Evolutionary conservation across 352 stramenopile species (phyloP).

Genomic region (Phytophthora crassamura): DNA sequence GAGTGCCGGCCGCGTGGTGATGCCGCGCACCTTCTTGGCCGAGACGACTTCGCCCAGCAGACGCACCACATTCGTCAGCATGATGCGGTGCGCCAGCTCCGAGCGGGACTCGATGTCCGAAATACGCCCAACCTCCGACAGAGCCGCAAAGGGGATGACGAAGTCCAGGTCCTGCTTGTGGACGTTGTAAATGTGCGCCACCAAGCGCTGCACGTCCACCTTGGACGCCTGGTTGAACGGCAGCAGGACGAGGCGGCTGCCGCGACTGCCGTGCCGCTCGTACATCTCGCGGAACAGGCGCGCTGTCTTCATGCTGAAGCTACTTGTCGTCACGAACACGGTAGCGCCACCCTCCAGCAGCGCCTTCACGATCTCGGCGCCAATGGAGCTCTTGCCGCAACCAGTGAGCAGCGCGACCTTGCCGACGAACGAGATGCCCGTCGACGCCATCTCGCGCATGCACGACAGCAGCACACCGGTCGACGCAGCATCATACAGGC

Average conservation of each 20-base stretch:
- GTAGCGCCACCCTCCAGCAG: slow-evolving; percentile 87
- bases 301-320: slow-evolving; percentile 66
- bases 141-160: slow-evolving; percentile 87
- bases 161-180: slow-evolving; percentile 89
- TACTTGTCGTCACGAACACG: slow-evolving; percentile 88
- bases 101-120: slow-evolving; percentile 79
- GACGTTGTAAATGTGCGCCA: slow-evolving; percentile 85
- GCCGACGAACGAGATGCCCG: slow-evolving; percentile 85
- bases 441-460: slow-evolving; percentile 88
- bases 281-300: slow-evolving; percentile 82
- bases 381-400: slow-evolving; percentile 88
- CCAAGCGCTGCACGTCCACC: slow-evolving; percentile 70
- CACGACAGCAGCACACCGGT: slow-evolving; percentile 80
- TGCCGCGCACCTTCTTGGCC: slow-evolving; percentile 74
- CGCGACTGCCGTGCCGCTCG: slow-evolving; percentile 83
- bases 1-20: slow-evolving; percentile 78
- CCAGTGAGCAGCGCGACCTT: slow-evolving; percentile 90
- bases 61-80: slow-evolving; percentile 89
- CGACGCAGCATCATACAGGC: slow-evolving; percentile 82
- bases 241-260: slow-evolving; percentile 80
- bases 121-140: slow-evolving; percentile 84
- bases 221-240: slow-evolving; percentile 90
- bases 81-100: slow-evolving; percentile 87
- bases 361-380: slow-evolving; percentile 82
- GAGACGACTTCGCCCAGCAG: slow-evolving; percentile 81